phyloP scores from a whole-genome alignment of 352 stramenopile species.

The Globisporangium cylindrosporum region DNA sequence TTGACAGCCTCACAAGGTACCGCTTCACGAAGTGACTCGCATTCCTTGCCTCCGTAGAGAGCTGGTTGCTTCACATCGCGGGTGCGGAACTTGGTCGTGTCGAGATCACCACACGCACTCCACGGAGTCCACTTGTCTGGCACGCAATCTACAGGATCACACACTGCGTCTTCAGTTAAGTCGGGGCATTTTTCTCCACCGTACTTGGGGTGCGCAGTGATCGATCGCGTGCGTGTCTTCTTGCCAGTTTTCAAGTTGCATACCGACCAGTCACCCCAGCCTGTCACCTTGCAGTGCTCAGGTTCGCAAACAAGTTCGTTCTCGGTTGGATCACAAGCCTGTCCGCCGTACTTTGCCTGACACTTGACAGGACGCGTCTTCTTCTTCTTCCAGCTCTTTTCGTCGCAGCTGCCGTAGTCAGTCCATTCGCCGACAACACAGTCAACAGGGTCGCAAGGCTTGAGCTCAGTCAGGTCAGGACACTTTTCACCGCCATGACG shows the following conservation, averaged over 20 bases:
- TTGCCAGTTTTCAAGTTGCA: constrained; percentile 33
- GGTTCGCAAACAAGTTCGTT: constrained; percentile 54
- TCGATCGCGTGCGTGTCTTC: constrained; percentile 32
- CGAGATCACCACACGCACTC: constrained; percentile 29
- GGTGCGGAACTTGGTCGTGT: constrained; percentile 28
- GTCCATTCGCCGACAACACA: constrained; percentile 43
- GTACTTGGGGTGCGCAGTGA: constrained; percentile 32
- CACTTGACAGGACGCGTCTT: constrained; percentile 35
- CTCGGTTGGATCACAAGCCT: constrained; percentile 32
- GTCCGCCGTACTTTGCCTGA: constrained; percentile 38
- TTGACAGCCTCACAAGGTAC: constrained; percentile 47
- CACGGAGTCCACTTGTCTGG: constrained; percentile 31
- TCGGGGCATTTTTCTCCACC: constrained; percentile 28
- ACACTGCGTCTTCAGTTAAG: constrained; percentile 27
- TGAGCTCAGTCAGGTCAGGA: constrained; percentile 29
- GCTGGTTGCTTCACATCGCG: constrained; percentile 26
- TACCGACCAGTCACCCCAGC: constrained; percentile 27
- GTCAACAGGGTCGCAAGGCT: constrained; percentile 39
- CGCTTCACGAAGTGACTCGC: constrained; percentile 25
- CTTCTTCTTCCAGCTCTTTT: constrained; percentile 41
- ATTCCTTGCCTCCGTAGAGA: constrained; percentile 38
- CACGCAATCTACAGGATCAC: constrained; percentile 49
- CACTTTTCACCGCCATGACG: constrained; percentile 36
- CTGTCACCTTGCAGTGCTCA: constrained; percentile 43
- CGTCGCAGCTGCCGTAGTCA: constrained; percentile 40